These are phyloP conservation scores for Taphrina pruni DNA, from an alignment of 1,139 yeast genomes.

Conservation along the genomic window DNA sequence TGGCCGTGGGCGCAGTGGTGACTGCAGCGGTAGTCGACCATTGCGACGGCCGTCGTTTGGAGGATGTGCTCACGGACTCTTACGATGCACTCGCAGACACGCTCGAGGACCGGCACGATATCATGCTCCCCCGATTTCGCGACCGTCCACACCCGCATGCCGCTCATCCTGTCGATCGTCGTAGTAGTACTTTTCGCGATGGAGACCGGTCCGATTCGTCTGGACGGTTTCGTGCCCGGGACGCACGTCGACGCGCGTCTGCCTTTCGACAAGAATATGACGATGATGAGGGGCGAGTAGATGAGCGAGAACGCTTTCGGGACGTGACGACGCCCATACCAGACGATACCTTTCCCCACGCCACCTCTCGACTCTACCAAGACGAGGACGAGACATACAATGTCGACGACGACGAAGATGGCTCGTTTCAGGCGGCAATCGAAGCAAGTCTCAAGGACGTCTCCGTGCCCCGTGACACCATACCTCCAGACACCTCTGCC, in stretches of 20 bases:
- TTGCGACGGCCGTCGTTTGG: conserved; percentile 6
- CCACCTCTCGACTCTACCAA: too few species aligned
- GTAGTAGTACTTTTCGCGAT: not conserved
- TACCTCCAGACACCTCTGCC: not conserved
- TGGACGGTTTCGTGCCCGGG: not conserved
- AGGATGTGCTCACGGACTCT: not conserved
- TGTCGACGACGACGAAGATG: not conserved
- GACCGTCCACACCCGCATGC: conserved; percentile 4
- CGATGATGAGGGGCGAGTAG: too few species aligned
- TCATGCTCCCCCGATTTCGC: conserved; percentile 13
- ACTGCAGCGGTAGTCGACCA: conserved; percentile 8
- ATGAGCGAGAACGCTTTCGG: too few species aligned
- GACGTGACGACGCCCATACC: too few species aligned
- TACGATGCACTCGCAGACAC: conserved; percentile 18
- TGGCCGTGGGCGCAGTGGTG: conserved; percentile 15
- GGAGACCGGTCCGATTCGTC: not conserved
- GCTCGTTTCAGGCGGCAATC: conserved; percentile 8
- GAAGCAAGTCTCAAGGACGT: conserved; percentile 7
- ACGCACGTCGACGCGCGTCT: not conserved
- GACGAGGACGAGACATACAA: not conserved
- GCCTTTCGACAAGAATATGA: too few species aligned
- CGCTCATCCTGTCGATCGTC: not conserved
- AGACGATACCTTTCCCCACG: too few species aligned
- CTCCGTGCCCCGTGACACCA: not conserved
- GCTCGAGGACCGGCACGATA: conserved; percentile 11